phyloP scores from a whole-genome alignment of 83 land plant species.

The Picea engelmannii region DNA sequence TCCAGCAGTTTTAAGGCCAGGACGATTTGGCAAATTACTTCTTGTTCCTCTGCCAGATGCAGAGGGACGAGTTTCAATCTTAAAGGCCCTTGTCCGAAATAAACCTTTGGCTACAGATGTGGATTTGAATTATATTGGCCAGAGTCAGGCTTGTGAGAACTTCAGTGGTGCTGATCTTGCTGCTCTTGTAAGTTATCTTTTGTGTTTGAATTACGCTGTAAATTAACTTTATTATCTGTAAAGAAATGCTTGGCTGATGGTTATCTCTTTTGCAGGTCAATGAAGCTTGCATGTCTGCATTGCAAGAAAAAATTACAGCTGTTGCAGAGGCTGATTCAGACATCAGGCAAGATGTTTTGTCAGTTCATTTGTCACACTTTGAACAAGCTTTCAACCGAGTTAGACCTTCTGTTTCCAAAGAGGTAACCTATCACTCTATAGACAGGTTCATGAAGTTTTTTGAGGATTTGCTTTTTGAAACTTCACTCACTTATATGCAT shows the following conservation, averaged over 20 bases:
- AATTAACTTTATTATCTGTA: neutral
- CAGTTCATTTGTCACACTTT: conserved; percentile 64
- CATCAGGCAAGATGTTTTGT: conserved; percentile 7
- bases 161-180: conserved; percentile 95
- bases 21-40: conserved; percentile 85
- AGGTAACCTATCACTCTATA: conserved; percentile 36
- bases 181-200: conserved; percentile 61
- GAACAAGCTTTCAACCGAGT: conserved; percentile 60
- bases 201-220: neutral
- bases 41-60: conserved; percentile 83
- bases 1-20: conserved; percentile 83
- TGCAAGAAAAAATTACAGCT: conserved; percentile 39
- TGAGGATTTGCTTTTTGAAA: neutral
- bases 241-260: neutral
- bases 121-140: conserved; percentile 65
- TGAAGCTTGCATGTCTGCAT: conserved; percentile 71
- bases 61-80: conserved; percentile 70
- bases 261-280: conserved; percentile 44
- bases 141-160: conserved; percentile 59
- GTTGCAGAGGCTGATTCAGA: conserved; percentile 11
- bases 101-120: conserved; percentile 76
- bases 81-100: conserved; percentile 64
- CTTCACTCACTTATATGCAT: neutral
- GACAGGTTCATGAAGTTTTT: neutral
- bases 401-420: conserved; percentile 71